These are phyloP conservation scores for Panicum hallii DNA, from an alignment of 202 grass and related monocot species.

Conservation along the genomic window DNA sequence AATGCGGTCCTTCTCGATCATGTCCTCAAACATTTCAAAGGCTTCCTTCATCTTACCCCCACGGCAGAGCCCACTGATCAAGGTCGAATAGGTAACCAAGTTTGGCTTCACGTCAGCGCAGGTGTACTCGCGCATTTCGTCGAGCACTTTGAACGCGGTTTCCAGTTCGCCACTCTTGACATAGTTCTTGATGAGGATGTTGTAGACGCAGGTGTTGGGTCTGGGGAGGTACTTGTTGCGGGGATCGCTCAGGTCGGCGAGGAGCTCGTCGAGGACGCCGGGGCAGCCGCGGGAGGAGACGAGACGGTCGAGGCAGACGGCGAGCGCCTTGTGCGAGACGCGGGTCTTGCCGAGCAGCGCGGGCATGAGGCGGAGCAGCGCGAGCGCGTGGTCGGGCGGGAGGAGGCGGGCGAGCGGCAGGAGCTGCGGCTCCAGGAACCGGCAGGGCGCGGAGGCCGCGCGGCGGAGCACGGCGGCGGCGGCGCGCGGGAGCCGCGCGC, in stretches of 20 bases:
- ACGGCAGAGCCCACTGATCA: slow-evolving; percentile 68
- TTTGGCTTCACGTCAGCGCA: slow-evolving; percentile 52
- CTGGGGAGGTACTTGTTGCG: slow-evolving; percentile 49
- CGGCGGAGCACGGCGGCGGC: slow-evolving; percentile 65
- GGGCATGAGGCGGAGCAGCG: slow-evolving; percentile 62
- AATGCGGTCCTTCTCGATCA: slow-evolving; percentile 75
- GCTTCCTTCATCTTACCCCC: slow-evolving; percentile 71
- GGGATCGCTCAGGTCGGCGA: slow-evolving; percentile 57
- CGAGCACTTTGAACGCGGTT: slow-evolving; percentile 71
- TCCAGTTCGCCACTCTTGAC: slow-evolving; percentile 54
- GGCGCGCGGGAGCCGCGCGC: slow-evolving; percentile 59
- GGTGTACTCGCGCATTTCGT: slow-evolving; percentile 71
- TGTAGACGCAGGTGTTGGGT: slow-evolving; percentile 82
- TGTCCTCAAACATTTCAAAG: slow-evolving; percentile 78
- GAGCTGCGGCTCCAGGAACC: slow-evolving; percentile 72
- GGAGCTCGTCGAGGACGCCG: slow-evolving; percentile 45
- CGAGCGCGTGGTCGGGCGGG: slow-evolving; percentile 58
- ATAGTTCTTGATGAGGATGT: slow-evolving; percentile 85
- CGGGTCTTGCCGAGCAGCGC: slow-evolving; percentile 39
- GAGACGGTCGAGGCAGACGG: slow-evolving; percentile 81
- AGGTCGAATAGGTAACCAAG: slow-evolving; percentile 84
- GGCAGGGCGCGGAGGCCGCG: slow-evolving; percentile 71
- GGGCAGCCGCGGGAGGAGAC: slow-evolving; percentile 60
- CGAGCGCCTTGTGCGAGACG: slow-evolving; percentile 68
- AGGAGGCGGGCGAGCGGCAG: slow-evolving; percentile 74